These are phyloP conservation scores for Ligustrum vulgare DNA, from an alignment of 257 asterid species.

Conservation along the genomic window DNA sequence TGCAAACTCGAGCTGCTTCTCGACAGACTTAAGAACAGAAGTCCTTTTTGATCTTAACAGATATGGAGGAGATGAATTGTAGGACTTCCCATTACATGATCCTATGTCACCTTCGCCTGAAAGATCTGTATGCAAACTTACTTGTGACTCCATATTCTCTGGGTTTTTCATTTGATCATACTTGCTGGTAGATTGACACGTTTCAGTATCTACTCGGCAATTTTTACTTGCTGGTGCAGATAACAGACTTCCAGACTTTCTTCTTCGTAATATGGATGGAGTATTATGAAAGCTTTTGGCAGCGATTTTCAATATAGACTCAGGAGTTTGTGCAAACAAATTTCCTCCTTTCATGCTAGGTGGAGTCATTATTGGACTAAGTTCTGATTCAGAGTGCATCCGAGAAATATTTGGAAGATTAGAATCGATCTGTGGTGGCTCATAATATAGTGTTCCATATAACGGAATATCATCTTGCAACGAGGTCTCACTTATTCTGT, in stretches of 20 bases:
- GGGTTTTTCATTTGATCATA: slow-evolving; percentile 27
- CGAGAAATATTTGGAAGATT: slow-evolving; percentile 37
- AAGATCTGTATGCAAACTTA: slow-evolving; percentile 30
- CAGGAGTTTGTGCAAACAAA: slow-evolving; percentile 60
- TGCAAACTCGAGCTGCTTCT: slow-evolving; percentile 88
- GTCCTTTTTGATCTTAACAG: slow-evolving; percentile 71
- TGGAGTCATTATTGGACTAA: slow-evolving; percentile 54
- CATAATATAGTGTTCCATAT: slow-evolving; percentile 65
- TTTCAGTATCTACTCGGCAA: slow-evolving; percentile 26
- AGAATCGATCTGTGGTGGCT: slow-evolving; percentile 58
- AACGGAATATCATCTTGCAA: slow-evolving; percentile 38
- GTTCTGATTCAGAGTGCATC: slow-evolving; percentile 43
- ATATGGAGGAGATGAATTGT: slow-evolving; percentile 85
- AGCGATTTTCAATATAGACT: slow-evolving; percentile 76
- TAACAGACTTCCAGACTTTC: slow-evolving; percentile 43
- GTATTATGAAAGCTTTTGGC: slow-evolving; percentile 82
- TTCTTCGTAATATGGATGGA: slow-evolving; percentile 85
- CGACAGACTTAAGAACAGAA: slow-evolving; percentile 68
- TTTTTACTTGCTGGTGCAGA: slow-evolving; percentile 29
- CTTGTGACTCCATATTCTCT: slow-evolving; percentile 36
- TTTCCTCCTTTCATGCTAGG: slow-evolving; percentile 54
- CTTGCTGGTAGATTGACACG: slow-evolving; percentile 29
- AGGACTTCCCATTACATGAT: slow-evolving; percentile 41
- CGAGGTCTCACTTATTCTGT: slow-evolving; percentile 36
- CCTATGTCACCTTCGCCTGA: slow-evolving; percentile 34